phyloP scores from a whole-genome alignment of 805 yeast genomes.

The Wickerhamiella shivajii region DNA sequence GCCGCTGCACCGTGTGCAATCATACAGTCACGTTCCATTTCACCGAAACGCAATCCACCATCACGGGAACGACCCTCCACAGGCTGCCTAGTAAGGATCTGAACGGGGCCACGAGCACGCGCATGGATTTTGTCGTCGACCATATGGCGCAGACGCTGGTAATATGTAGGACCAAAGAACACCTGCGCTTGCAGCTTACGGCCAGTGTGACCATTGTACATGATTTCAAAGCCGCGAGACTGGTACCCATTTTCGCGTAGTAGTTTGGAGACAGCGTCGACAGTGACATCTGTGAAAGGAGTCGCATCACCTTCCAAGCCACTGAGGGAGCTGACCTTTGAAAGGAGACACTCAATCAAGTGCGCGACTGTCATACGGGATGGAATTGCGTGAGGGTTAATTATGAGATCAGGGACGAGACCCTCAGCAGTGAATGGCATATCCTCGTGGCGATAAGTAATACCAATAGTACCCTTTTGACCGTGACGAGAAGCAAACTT shows the following conservation, averaged over 20 bases:
- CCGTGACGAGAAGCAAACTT: constrained; percentile 99
- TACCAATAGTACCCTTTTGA: constrained; percentile 99
- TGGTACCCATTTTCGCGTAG: constrained; percentile 94
- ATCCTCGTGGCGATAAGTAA: constrained; percentile 94
- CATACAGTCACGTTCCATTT: constrained; percentile 99
- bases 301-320: constrained; percentile 99
- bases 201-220: constrained; percentile 99
- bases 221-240: constrained; percentile 95
- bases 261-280: constrained; percentile 86
- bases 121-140: constrained; percentile 99
- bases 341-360: constrained; percentile 91
- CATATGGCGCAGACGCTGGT: constrained; percentile 98
- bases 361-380: constrained; percentile 99
- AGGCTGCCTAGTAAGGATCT: constrained; percentile 94
- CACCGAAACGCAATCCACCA: constrained; percentile 98
- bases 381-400: constrained; percentile 99
- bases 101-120: constrained; percentile 98
- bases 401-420: constrained; percentile 90
- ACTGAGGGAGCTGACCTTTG: constrained; percentile 86
- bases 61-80: constrained; percentile 98
- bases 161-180: constrained; percentile 98
- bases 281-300: constrained; percentile 96
- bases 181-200: constrained; percentile 95
- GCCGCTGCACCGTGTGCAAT: constrained; percentile 99
- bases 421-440: constrained; percentile 97